A percentile compares a stretch with the other conserved stretches of the same genome.
phyloP scores from a whole-genome alignment of 345 rosid genomes.

The Bruguiera parviflora region DNA sequence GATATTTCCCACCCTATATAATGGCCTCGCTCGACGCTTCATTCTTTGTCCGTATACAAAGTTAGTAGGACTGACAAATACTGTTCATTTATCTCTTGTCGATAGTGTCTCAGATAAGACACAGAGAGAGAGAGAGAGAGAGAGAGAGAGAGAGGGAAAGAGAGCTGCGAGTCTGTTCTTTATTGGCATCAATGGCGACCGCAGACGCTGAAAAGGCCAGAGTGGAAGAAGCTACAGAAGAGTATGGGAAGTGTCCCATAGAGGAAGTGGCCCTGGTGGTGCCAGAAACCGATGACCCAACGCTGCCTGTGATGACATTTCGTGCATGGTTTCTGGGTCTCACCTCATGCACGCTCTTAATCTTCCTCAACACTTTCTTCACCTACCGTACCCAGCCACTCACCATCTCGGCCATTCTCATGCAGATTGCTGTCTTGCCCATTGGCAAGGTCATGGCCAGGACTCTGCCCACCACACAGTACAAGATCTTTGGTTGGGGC shows the following conservation, averaged over 20 bases:
- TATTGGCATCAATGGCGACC: conserved; percentile 25
- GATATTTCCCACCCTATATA: background rate
- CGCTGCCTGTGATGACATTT: conserved; percentile 87
- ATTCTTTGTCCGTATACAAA: background rate
- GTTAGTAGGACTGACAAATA: background rate
- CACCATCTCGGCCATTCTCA: conserved; percentile 84
- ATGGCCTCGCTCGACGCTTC: background rate
- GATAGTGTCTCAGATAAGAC: background rate
- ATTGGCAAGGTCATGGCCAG: conserved; percentile 88
- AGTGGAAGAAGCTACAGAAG: conserved; percentile 36
- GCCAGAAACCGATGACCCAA: conserved; percentile 93
- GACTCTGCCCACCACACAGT: conserved; percentile 50
- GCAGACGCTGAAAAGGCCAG: background rate
- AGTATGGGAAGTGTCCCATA: conserved; percentile 54
- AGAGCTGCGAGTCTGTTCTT: background rate
- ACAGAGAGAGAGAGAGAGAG: background rate
- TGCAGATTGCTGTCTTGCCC: conserved; percentile 92
- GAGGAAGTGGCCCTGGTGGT: conserved; percentile 96
- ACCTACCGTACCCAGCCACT: conserved; percentile 98
- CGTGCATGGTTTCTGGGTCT: conserved; percentile 91
- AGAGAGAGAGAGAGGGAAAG: background rate
- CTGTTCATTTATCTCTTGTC: background rate
- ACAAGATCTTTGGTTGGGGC: conserved; percentile 44
- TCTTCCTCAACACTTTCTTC: conserved; percentile 99
- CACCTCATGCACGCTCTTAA: conserved; percentile 59